Evolutionary conservation across 331 rosid species (phyloP).

Genomic region (Saraca asoca): DNA sequence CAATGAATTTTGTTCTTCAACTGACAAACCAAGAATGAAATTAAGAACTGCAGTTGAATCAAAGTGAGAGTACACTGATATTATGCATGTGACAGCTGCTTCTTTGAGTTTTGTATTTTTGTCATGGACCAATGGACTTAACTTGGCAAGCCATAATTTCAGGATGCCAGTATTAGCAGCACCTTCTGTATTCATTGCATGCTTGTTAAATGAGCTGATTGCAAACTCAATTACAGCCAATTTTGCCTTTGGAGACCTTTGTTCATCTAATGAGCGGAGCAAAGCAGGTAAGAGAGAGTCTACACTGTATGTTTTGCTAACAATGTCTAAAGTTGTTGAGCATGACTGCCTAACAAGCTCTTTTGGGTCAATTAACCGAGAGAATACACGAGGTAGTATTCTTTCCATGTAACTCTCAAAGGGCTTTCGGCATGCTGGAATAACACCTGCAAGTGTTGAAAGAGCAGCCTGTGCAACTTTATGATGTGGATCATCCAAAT

Average conservation of each 20-base stretch:
- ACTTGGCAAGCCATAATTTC: conserved; percentile 92
- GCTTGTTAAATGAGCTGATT: conserved; percentile 84
- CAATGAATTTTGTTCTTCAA: conserved; percentile 95
- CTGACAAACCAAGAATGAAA: conserved; percentile 88
- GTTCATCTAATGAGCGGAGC: conserved; percentile 97
- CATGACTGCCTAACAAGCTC: conserved; percentile 94
- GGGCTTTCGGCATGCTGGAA: conserved; percentile 92
- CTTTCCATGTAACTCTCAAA: conserved; percentile 98
- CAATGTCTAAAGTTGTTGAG: conserved; percentile 85
- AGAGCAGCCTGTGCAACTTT: conserved; percentile 99
- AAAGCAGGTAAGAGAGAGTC: conserved; percentile 97
- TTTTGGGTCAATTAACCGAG: conserved; percentile 95
- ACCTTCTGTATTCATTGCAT: conserved; percentile 83
- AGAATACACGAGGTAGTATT: conserved; percentile 93
- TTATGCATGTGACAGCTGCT: conserved; percentile 89
- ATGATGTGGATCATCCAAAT: conserved; percentile 98
- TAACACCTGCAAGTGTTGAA: conserved; percentile 86
- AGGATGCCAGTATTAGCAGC: conserved; percentile 85
- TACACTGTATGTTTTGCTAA: conserved; percentile 75
- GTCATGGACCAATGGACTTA: conserved; percentile 86
- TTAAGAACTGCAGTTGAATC: conserved; percentile 84
- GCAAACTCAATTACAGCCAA: conserved; percentile 96
- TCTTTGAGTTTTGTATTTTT: conserved; percentile 93
- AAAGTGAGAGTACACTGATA: conserved; percentile 90
- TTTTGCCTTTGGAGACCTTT: conserved; percentile 97